Percentiles rank a stretch among this genome's conserved stretches.
These are phyloP conservation scores for Panaeolus cyanescens DNA, from an alignment of 768 basidiomycete genomes.

Conservation along the genomic window DNA sequence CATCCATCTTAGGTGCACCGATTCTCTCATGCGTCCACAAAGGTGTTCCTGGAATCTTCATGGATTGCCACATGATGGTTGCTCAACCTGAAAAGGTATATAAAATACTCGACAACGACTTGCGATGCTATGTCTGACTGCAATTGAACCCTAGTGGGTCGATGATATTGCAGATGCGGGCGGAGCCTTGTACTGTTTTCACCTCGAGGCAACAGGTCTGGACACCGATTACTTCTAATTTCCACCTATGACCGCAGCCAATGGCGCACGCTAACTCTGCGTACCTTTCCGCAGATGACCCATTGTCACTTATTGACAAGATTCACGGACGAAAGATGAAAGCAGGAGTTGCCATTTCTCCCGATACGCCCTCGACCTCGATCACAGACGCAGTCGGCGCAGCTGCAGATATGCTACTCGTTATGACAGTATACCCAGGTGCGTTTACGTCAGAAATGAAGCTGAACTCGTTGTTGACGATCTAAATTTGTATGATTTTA, in stretches of 20 bases:
- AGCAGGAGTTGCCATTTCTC: slow-evolving; percentile 96
- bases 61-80: slow-evolving; percentile 99
- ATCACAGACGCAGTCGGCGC: slow-evolving; percentile 86
- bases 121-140: not conserved
- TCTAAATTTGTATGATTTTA: too few relatives aligned
- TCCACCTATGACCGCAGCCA: not conserved
- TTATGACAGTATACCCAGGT: slow-evolving; percentile 99
- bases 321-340: slow-evolving; percentile 89
- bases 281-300: slow-evolving; percentile 48
- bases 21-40: slow-evolving; percentile 84
- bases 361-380: slow-evolving; percentile 85
- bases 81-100: slow-evolving; percentile 84
- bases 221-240: not conserved
- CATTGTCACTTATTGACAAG: slow-evolving; percentile 72
- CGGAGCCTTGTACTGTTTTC: slow-evolving; percentile 94
- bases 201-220: slow-evolving; percentile 90
- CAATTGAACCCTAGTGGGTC: slow-evolving; percentile 73
- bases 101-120: not conserved
- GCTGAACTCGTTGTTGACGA: too few relatives aligned
- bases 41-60: slow-evolving; percentile 91
- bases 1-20: slow-evolving; percentile 66
- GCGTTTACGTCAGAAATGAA: slow-evolving; percentile 3
- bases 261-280: not conserved
- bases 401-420: slow-evolving; percentile 91
- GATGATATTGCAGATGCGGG: slow-evolving; percentile 95